Evolutionary conservation across 345 rosid species (phyloP).

Genomic region (Hypericum androsaemum): DNA sequence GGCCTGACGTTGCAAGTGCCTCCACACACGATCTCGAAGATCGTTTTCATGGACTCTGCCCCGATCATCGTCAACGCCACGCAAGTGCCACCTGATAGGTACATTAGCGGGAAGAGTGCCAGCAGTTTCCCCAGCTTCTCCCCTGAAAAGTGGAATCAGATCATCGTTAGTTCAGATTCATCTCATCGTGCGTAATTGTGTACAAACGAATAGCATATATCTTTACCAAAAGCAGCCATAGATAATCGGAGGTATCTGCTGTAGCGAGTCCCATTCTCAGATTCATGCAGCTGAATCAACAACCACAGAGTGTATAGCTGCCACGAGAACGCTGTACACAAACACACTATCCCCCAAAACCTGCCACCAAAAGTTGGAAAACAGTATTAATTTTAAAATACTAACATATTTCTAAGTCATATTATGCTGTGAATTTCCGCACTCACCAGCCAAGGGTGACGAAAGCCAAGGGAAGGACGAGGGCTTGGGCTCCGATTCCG

Average conservation of each 20-base stretch:
- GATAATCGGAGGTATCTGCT: conserved; percentile 51
- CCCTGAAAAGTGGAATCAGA: conserved; percentile 18
- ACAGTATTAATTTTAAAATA: no score
- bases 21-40: conserved; percentile 32
- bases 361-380: conserved; percentile 18
- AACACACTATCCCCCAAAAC: conserved; percentile 42
- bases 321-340: conserved; percentile 40
- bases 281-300: conserved; percentile 48
- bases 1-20: conserved; percentile 18
- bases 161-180: not conserved
- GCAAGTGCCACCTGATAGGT: conserved; percentile 52
- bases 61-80: conserved; percentile 46
- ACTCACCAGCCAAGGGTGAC: conserved; percentile 40
- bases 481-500: conserved; percentile 51
- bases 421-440: not conserved
- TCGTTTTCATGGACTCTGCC: conserved; percentile 35
- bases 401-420: not conserved
- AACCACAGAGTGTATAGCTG: conserved; percentile 50
- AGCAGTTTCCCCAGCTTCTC: conserved; percentile 41
- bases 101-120: conserved; percentile 49
- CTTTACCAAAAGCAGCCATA: conserved; percentile 49
- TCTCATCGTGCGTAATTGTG: no score
- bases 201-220: no score
- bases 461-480: conserved; percentile 52
- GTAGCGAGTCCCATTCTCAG: conserved; percentile 35